A percentile compares a stretch with the other conserved stretches of the same genome.
Evolutionary conservation across 139 green algal genomes (phyloP).

Genomic region (Prasinococcaceae sp.): DNA sequence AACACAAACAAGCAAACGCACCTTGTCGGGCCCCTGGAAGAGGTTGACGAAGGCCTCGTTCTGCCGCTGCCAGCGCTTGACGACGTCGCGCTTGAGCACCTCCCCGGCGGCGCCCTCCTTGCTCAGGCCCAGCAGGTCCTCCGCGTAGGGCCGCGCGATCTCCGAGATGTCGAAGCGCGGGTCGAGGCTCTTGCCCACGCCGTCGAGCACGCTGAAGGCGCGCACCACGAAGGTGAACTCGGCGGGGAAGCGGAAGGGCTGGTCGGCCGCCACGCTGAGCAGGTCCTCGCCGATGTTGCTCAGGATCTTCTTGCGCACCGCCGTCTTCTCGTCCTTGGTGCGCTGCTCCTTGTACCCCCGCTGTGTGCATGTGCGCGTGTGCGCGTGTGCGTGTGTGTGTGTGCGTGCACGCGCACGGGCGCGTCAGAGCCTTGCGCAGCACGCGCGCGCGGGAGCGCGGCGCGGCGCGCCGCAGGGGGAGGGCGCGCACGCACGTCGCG

Average conservation of each 20-base stretch:
- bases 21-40: slow-evolving; percentile 74
- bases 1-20: too few relatives aligned
- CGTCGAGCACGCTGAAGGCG: slow-evolving; percentile 58
- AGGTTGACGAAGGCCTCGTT: slow-evolving; percentile 81
- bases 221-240: slow-evolving; percentile 89
- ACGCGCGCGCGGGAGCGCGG: too few relatives aligned
- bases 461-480: too few relatives aligned
- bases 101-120: slow-evolving; percentile 10
- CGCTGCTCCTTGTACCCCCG: slow-evolving; percentile 63
- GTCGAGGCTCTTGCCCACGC: slow-evolving; percentile 90
- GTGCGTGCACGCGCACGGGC: too few relatives aligned
- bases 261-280: slow-evolving; percentile 77
- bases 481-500: too few relatives aligned
- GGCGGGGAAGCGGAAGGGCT: slow-evolving; percentile 96
- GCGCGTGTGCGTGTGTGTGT: neutral
- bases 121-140: slow-evolving; percentile 50
- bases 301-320: slow-evolving; percentile 71
- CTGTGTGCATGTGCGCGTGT: neutral
- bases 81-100: slow-evolving; percentile 10
- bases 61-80: slow-evolving; percentile 49
- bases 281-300: slow-evolving; percentile 66
- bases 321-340: slow-evolving; percentile 54
- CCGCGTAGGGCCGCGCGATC: slow-evolving; percentile 84
- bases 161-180: slow-evolving; percentile 96
- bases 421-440: too few relatives aligned